Evolutionary conservation across 345 rosid genomes (phyloP).

Genomic region (Syzygium grande): DNA sequence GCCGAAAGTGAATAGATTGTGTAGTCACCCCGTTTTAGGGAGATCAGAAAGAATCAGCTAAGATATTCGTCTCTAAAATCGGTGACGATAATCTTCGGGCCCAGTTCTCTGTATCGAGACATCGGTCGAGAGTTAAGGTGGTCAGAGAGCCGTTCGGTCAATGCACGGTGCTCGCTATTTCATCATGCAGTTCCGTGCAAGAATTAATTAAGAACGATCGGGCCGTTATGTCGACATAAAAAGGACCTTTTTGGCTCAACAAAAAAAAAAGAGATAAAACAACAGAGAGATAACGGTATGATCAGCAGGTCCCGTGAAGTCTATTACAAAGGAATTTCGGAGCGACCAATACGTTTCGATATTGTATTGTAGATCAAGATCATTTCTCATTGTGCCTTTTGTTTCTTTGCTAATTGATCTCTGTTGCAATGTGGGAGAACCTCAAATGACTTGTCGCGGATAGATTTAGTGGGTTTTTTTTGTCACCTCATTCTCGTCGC

Average conservation of each 20-base stretch:
- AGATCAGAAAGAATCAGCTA: background rate
- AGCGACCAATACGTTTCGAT: background rate
- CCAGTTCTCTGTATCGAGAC: accelerated
- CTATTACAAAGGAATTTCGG: background rate
- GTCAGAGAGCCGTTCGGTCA: no score
- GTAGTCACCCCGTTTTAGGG: background rate
- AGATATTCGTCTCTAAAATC: background rate
- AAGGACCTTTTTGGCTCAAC: background rate
- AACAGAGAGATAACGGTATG: background rate
- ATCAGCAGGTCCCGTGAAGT: background rate
- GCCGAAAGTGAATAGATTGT: background rate
- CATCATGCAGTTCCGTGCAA: background rate
- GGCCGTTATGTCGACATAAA: background rate
- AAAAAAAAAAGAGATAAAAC: accelerated
- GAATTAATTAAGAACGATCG: no score
- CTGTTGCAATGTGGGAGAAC: background rate
- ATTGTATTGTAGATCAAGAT: background rate
- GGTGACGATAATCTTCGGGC: background rate
- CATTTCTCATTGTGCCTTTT: background rate
- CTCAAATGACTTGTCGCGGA: background rate
- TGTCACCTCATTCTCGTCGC: background rate
- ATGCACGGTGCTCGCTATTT: background rate
- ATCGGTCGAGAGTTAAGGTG: background rate
- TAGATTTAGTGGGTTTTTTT: background rate
- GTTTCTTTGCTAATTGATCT: background rate